Conservation (phyloP, 2,329 filamentous ascomycete genomes). For the Curvularia sp. region DNA sequence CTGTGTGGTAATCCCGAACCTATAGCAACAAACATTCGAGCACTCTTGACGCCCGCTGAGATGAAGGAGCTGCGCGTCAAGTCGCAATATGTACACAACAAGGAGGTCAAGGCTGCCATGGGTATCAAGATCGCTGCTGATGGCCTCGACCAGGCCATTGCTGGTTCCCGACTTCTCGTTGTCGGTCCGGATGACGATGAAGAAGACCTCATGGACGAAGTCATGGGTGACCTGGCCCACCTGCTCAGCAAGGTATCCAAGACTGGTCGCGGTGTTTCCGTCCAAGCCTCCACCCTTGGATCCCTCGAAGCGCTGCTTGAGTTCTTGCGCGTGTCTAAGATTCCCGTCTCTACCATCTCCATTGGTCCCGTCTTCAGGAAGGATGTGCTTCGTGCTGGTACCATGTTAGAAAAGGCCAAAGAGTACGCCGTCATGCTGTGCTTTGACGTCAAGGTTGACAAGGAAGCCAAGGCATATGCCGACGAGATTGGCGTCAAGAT, state of each 20-base stretch:
- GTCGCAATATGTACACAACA: slow-evolving; percentile 97
- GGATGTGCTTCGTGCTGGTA: slow-evolving; percentile 90
- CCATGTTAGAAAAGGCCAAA: slow-evolving; percentile 94
- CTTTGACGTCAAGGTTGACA: slow-evolving; percentile 99
- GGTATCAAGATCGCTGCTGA: slow-evolving; percentile 99
- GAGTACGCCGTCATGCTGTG: slow-evolving; percentile 99
- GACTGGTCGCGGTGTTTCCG: slow-evolving; percentile 90
- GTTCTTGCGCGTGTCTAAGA: slow-evolving; percentile 95
- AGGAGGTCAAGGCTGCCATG: slow-evolving; percentile 96
- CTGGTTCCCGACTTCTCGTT: slow-evolving; percentile 91
- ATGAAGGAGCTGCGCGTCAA: slow-evolving; percentile 95
- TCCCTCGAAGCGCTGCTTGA: slow-evolving; percentile 95
- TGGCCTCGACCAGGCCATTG: slow-evolving; percentile 93
- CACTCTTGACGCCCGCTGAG: slow-evolving; percentile 88
- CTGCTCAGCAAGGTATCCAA: slow-evolving; percentile 91
- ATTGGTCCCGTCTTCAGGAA: slow-evolving; percentile 98
- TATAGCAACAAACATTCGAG: slow-evolving; percentile 94
- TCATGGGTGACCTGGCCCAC: slow-evolving; percentile 91
- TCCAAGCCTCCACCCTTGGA: slow-evolving; percentile 96
- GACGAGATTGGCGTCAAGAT: slow-evolving; percentile 96
- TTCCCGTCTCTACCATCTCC: slow-evolving; percentile 95
- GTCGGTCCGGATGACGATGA: slow-evolving; percentile 96
- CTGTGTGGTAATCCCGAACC: slow-evolving; percentile 96
- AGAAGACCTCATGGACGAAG: slow-evolving; percentile 94
- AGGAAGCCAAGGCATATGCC: slow-evolving; percentile 88